Evolutionary conservation across 2,329 filamentous ascomycete species (phyloP).

Genomic region (Pezicula rhizophila): DNA sequence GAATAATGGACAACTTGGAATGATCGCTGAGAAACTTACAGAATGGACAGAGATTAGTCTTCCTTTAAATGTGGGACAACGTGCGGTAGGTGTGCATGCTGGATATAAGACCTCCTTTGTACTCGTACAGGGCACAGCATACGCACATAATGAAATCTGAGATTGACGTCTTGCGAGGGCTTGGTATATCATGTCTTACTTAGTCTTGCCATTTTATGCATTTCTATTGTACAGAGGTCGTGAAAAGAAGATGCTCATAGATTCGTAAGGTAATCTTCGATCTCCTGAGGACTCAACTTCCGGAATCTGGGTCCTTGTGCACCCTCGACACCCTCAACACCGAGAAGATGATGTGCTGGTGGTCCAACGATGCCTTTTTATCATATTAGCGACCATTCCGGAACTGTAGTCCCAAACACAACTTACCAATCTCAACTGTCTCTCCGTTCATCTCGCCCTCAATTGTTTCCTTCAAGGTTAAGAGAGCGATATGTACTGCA

Average conservation of each 20-base stretch:
- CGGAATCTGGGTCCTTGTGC: slow-evolving; percentile 82
- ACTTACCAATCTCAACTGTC: slow-evolving; percentile 91
- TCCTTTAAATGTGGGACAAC: slow-evolving; percentile 13
- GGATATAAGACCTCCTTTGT: slow-evolving; percentile 27
- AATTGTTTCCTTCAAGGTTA: slow-evolving; percentile 98
- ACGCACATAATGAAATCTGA: slow-evolving; percentile 1
- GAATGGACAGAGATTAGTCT: slow-evolving; percentile 22
- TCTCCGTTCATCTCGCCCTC: slow-evolving; percentile 99
- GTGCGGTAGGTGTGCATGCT: slow-evolving; percentile 20
- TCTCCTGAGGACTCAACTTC: slow-evolving; percentile 94
- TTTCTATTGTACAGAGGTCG: slow-evolving; percentile 31
- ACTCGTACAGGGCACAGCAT: slow-evolving; percentile 11
- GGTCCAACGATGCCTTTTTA: slow-evolving; percentile 81
- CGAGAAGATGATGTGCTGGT: slow-evolving; percentile 86
- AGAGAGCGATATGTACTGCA: slow-evolving; percentile 92
- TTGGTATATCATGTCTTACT: slow-evolving; percentile 25
- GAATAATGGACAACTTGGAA: slow-evolving; percentile 52
- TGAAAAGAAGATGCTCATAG: slow-evolving; percentile 47
- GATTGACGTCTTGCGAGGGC: not conserved
- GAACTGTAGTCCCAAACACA: not conserved
- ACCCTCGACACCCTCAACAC: slow-evolving; percentile 82
- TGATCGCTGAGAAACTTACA: slow-evolving; percentile 19
- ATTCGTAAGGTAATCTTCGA: slow-evolving; percentile 99
- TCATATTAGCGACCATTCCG: slow-evolving; percentile 19
- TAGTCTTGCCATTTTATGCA: slow-evolving; percentile 25